Base-by-base conservation (phyloP, 78 protist genomes). In the Paratrimastix pyriformis region DNA sequence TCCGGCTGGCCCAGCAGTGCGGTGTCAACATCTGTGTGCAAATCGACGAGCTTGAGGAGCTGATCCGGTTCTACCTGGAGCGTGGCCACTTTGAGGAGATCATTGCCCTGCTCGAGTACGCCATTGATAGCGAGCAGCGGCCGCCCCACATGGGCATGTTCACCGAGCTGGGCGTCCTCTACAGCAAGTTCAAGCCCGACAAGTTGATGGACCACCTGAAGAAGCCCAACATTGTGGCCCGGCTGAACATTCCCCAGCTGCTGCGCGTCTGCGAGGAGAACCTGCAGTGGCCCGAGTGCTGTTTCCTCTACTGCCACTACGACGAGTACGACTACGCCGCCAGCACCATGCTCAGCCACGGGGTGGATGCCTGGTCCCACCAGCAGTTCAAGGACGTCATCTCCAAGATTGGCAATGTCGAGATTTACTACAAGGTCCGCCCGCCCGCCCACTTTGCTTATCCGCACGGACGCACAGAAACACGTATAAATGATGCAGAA, bases 61-160 rank as follows among this genome's bases (percentile, higher is more conserved):
- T 81, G n/a, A 76, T 91, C 72, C 35, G 70, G 38, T 84, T 66
- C 78, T 96, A 94, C 81, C 96, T 90, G 79, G 59, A 62, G 26
- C 57, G 62, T 9, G 86, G 86, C 35, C 18, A 60, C 88, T 91
- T 93, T 35, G 90, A 88, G 30, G 91, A 91, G 77, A 29, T 96
- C 42, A 90, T 93, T 45, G n/a, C 68, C 21, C 81, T 92, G 38
- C 60, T 95, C 48, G 95, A 92, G 80, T 75, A 77, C 50, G 98
- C 97, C 52, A 75, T 94, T 48, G 86, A 81, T 8, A 70, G 79
- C 55, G 98, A 95, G 79, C 86, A 93, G 44, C n/a, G n/a, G n/a
- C n/a, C n/a, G n/a, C 97, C 98, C 4, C 98, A 91, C 79, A 89
- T 84, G 85, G 98, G 98, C 50, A 90, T 97, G 88, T 96, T 88